Conservation (phyloP, 257 asterid genomes). For the Solanum stenotomum region DNA sequence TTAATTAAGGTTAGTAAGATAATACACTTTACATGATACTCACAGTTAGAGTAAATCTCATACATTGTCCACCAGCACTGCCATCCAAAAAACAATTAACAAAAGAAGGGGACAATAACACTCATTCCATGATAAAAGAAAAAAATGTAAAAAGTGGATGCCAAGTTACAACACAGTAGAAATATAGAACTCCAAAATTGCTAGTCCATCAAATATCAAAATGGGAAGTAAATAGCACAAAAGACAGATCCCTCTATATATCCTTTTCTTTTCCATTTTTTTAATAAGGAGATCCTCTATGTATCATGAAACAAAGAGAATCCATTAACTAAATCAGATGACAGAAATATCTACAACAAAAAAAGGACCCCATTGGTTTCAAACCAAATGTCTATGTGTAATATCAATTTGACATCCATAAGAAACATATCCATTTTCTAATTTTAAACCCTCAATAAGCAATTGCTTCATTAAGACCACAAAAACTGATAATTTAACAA, state of each 20-base stretch:
- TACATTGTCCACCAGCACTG: neutral
- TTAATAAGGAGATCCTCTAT: neutral
- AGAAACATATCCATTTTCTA: neutral
- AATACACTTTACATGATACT: neutral
- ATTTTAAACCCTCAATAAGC: neutral
- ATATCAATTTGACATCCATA: neutral
- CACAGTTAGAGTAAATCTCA: neutral
- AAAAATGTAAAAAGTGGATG: neutral
- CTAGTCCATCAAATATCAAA: neutral
- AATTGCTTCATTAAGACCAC: neutral
- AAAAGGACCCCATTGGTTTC: neutral
- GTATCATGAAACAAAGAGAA: neutral
- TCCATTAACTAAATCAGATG: neutral
- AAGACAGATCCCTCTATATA: neutral
- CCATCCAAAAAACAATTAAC: neutral
- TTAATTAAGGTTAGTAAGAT: neutral
- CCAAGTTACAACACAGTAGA: neutral
- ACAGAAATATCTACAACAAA: neutral
- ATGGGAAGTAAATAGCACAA: neutral
- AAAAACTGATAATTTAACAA: neutral
- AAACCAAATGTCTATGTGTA: neutral
- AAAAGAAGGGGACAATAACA: neutral
- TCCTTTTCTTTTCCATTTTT: neutral
- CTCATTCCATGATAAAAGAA: neutral
- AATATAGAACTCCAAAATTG: neutral